Percentiles rank a stretch among this genome's conserved stretches.
Evolutionary conservation across 2,329 filamentous ascomycete genomes (phyloP).

Genomic region (Colletotrichum filicis): DNA sequence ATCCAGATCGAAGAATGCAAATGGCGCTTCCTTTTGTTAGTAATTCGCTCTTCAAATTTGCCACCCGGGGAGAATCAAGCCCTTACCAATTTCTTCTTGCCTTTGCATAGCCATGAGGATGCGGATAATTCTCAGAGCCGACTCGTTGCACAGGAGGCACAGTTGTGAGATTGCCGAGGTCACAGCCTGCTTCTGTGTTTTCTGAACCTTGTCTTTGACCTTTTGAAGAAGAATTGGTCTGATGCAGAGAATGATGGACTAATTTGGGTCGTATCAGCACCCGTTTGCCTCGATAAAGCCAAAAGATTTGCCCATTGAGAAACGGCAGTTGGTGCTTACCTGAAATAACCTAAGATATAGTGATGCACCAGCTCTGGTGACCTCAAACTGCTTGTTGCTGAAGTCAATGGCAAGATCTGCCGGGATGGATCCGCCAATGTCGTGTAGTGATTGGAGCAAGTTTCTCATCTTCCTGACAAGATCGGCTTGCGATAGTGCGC

Average conservation of each 20-base stretch:
- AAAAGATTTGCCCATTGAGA: not conserved
- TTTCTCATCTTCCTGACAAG: slow-evolving; percentile 41
- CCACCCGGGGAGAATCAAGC: fast-evolving
- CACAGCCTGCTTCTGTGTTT: slow-evolving; percentile 34
- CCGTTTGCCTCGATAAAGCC: not conserved
- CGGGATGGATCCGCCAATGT: slow-evolving; percentile 41
- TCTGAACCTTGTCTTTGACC: slow-evolving; percentile 43
- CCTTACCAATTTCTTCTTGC: slow-evolving; percentile 39
- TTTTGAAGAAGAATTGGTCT: slow-evolving; percentile 41
- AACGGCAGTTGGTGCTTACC: slow-evolving; percentile 17
- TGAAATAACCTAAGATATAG: slow-evolving; percentile 43
- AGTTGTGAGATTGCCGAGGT: slow-evolving; percentile 36
- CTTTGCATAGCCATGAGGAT: slow-evolving; percentile 39
- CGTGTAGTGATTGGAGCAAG: slow-evolving; percentile 35
- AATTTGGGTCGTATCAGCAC: not conserved
- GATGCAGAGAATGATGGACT: slow-evolving; percentile 44
- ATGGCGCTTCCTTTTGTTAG: slow-evolving; percentile 34
- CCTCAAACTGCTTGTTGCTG: slow-evolving; percentile 33
- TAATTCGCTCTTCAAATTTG: not conserved
- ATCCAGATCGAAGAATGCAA: slow-evolving; percentile 43
- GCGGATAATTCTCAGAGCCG: slow-evolving; percentile 40
- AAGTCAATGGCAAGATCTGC: slow-evolving; percentile 39
- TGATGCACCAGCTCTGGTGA: slow-evolving; percentile 41
- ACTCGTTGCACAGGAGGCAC: slow-evolving; percentile 41
- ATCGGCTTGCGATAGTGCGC: slow-evolving; percentile 39